phyloP scores from a whole-genome alignment of 352 stramenopile genomes.

The Phytophthora pistaciae region DNA sequence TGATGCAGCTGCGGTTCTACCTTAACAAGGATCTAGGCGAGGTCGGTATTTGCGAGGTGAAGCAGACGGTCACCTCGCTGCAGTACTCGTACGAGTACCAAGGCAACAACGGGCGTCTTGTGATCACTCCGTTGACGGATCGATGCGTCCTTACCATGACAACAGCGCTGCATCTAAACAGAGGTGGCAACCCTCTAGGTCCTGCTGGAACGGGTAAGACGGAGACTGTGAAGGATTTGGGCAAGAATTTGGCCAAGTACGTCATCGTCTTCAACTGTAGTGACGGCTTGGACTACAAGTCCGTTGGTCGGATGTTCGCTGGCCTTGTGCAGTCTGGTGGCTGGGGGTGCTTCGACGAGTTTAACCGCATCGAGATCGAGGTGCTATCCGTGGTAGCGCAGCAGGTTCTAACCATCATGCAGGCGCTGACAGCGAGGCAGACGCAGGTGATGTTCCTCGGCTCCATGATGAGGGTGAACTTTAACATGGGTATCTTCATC shows the following conservation, averaged over 20 bases:
- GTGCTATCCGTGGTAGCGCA: conserved; percentile 95
- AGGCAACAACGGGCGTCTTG: conserved; percentile 89
- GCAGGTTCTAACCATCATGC: conserved; percentile 92
- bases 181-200: conserved; percentile 92
- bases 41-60: conserved; percentile 86
- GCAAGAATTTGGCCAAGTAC: conserved; percentile 95
- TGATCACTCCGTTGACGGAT: conserved; percentile 95
- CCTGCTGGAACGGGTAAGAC: conserved; percentile 95
- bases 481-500: conserved; percentile 94
- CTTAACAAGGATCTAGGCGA: conserved; percentile 89
- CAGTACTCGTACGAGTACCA: conserved; percentile 91
- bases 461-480: conserved; percentile 85
- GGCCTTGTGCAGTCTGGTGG: conserved; percentile 93
- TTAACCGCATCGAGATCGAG: conserved; percentile 97
- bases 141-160: conserved; percentile 95
- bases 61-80: conserved; percentile 86
- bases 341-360: conserved; percentile 97
- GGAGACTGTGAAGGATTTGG: conserved; percentile 95
- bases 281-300: conserved; percentile 96
- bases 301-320: conserved; percentile 93
- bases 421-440: conserved; percentile 83
- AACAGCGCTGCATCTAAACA: conserved; percentile 92
- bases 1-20: conserved; percentile 91
- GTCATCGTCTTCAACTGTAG: conserved; percentile 97
- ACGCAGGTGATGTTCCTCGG: conserved; percentile 87